A percentile compares a stretch with the other conserved stretches of the same genome.
phyloP scores from a whole-genome alignment of 768 basidiomycete genomes.

The Chlorophyllum brunneum region DNA sequence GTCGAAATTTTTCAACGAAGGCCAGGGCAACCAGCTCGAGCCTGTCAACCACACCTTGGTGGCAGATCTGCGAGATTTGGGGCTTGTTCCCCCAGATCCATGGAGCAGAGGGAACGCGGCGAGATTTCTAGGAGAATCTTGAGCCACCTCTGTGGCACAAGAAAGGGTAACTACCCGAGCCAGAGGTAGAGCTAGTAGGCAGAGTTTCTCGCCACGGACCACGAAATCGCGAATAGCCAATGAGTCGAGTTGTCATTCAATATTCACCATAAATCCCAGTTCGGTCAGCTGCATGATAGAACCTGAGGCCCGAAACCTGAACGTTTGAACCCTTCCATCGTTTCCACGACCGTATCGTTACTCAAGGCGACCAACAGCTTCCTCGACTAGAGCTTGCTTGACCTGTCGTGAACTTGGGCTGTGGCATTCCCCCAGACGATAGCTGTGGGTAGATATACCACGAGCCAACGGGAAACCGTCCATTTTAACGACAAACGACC shows the following conservation, averaged over 20 bases:
- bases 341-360: too few relatives aligned
- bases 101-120: neutral
- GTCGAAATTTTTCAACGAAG: neutral
- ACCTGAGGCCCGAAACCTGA: too few relatives aligned
- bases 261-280: too few relatives aligned
- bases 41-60: neutral
- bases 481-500: neutral
- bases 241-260: too few relatives aligned
- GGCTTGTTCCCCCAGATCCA: conserved; percentile 3
- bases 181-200: neutral
- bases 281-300: too few relatives aligned
- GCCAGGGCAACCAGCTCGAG: neutral
- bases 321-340: too few relatives aligned
- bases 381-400: too few relatives aligned
- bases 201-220: too few relatives aligned
- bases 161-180: neutral
- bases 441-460: neutral
- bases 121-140: conserved; percentile 5
- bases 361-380: too few relatives aligned
- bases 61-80: neutral
- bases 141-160: neutral
- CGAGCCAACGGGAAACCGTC: neutral
- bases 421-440: neutral
- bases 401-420: too few relatives aligned
- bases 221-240: too few relatives aligned